A percentile compares a stretch with the other conserved stretches of the same genome.
These are phyloP conservation scores for Trichosporon coremiiforme DNA, from an alignment of 1,284 basidiomycete genomes.

Conservation along the genomic window DNA sequence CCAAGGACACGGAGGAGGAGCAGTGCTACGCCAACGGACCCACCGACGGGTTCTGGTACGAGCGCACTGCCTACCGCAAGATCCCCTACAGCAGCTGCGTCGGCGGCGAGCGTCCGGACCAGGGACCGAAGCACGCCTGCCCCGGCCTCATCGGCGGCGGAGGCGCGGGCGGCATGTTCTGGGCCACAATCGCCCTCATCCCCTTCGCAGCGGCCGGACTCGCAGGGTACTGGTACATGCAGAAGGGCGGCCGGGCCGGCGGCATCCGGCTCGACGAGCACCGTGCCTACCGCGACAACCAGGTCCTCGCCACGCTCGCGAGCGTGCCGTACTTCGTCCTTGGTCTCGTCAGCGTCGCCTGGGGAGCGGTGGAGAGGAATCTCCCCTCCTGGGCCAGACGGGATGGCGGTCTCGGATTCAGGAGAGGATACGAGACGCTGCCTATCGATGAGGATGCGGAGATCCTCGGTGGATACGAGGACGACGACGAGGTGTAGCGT, in stretches of 20 bases:
- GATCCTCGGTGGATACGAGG: constrained; percentile 46
- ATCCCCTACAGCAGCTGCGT: constrained; percentile 82
- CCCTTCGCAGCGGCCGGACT: constrained; percentile 74
- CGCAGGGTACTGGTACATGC: constrained; percentile 76
- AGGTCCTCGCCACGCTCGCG: constrained; percentile 69
- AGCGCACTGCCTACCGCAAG: constrained; percentile 83
- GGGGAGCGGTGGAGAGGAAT: constrained; percentile 60
- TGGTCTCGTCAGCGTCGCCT: constrained; percentile 70
- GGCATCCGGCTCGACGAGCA: constrained; percentile 69
- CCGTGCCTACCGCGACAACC: constrained; percentile 58
- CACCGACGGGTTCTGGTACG: constrained; percentile 71
- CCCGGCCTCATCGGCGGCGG: constrained; percentile 64
- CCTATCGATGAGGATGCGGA: constrained; percentile 80
- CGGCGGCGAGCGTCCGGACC: constrained; percentile 72
- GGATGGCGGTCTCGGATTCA: constrained; percentile 54
- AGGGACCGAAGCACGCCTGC: constrained; percentile 70
- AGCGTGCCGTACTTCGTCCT: constrained; percentile 84
- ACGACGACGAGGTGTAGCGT: constrained; percentile 28
- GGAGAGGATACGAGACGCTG: constrained; percentile 75
- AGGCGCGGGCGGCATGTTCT: constrained; percentile 74
- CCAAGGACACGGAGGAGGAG: constrained; percentile 59
- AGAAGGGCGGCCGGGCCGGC: constrained; percentile 62
- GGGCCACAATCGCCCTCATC: constrained; percentile 69
- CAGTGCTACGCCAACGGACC: constrained; percentile 58
- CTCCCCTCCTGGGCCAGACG: constrained; percentile 46